Conservation (phyloP, 2,329 filamentous ascomycete species). For the Diaporthe ilicicola region DNA sequence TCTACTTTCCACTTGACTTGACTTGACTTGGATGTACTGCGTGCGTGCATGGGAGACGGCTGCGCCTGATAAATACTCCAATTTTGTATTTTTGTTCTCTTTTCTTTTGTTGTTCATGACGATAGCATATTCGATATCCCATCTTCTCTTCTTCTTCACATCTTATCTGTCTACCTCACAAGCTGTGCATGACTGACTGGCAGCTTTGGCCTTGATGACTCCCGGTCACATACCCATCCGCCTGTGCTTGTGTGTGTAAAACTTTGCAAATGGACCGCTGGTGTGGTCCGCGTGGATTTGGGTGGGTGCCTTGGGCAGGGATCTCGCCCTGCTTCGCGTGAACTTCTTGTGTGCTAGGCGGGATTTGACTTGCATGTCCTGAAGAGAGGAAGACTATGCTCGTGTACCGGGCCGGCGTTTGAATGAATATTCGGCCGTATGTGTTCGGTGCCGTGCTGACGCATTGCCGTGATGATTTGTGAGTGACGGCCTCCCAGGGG, state of each 20-base stretch:
- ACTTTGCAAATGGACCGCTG: neutral
- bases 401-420: too few relatives aligned
- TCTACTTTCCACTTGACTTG: too few relatives aligned
- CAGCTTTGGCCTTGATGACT: too few relatives aligned
- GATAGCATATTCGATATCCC: conserved; percentile 16
- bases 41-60: neutral
- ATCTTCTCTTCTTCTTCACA: neutral
- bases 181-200: neutral
- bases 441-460: too few relatives aligned
- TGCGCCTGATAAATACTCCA: neutral
- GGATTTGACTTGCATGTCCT: too few relatives aligned
- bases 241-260: neutral
- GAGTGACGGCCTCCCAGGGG: too few relatives aligned
- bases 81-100: neutral
- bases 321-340: neutral
- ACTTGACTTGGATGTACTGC: neutral
- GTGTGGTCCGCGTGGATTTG: neutral
- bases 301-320: too few relatives aligned
- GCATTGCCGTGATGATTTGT: too few relatives aligned
- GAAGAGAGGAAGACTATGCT: too few relatives aligned
- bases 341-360: neutral
- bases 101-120: neutral
- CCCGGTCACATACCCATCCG: neutral
- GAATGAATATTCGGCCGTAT: too few relatives aligned
- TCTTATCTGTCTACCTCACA: neutral